Conservation (phyloP, 2,329 filamentous ascomycete genomes). For the Rhytidhysteron rufulum region DNA sequence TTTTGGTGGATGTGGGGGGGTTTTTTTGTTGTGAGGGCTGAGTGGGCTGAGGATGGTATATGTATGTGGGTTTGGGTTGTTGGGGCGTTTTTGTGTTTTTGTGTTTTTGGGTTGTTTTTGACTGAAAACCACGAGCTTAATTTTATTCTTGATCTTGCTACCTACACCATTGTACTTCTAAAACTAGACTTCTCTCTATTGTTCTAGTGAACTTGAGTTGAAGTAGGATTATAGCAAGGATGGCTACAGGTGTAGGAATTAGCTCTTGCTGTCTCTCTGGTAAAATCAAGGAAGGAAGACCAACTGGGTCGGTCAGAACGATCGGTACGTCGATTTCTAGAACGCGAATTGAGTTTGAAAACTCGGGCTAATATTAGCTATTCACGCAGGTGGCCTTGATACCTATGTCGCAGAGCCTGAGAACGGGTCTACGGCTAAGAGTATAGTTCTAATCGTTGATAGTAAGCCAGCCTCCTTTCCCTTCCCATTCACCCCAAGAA, state of each 20-base stretch:
- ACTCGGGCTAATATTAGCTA: background rate
- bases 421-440: slow-evolving; percentile 36
- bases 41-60: too few relatives aligned
- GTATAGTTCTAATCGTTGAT: slow-evolving; percentile 42
- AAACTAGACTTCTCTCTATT: background rate
- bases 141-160: too few relatives aligned
- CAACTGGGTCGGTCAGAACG: slow-evolving; percentile 30
- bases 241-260: slow-evolving; percentile 40
- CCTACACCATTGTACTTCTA: background rate
- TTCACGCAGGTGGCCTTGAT: slow-evolving; percentile 19
- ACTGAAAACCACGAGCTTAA: too few relatives aligned
- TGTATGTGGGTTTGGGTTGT: too few relatives aligned
- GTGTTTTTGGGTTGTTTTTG: too few relatives aligned
- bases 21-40: too few relatives aligned
- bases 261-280: slow-evolving; percentile 41
- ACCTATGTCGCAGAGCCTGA: slow-evolving; percentile 43
- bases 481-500: too few relatives aligned
- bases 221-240: too few relatives aligned
- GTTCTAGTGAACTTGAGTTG: too few relatives aligned
- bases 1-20: too few relatives aligned
- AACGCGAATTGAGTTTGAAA: background rate
- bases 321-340: slow-evolving; percentile 18
- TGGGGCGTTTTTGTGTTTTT: too few relatives aligned
- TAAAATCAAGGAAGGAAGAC: slow-evolving; percentile 35
- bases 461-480: slow-evolving; percentile 22